Evolutionary conservation across 2,329 filamentous ascomycete genomes (phyloP), one percentile per base, ranked within the genome.

Genomic region (Aspergillus novoparasiticus): DNA sequence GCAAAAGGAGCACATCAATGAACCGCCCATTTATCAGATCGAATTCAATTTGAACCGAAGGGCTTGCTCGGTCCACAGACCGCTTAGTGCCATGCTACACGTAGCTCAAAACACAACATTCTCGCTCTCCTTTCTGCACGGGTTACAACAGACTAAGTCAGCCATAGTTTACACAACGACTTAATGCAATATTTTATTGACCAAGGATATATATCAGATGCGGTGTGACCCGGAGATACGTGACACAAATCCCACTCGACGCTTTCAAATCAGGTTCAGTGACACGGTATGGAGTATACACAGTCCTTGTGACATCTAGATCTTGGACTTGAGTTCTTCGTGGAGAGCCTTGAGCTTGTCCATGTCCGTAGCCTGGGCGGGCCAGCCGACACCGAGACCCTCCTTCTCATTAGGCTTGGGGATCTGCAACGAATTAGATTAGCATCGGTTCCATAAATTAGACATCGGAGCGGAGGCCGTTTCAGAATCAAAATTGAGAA

Each of bases 311-410:
- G 28, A 12, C 11, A 12, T 65, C 79, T 84, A 97, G 85, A 98
- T 94, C 85, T 93, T 97, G 19, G 90, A 81, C 86, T 96, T 96
- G 75, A 99, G 84, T 60, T 96, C 91, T 77, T 94, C 93, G 65
- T 86, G 84, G 65, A 96, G 82, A 66, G 86, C 87, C 84, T 94
- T 92, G 72, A 99, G 82, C 76, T 89, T 86, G 1, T 92, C 91
- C 90, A 95, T 96, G 71, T 97, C 89, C 1, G 86, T 85, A 65
- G 83, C 79, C 79, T 92, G 86, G 67, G 89, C 83, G 23, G 94
- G 93, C 95, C 95, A 99, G 39, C 81, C 78, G 69, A 98, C 85
- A 5, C 86, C 88, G 58, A 99, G 82, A 8, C 95, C 95, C 77
- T 98, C 91, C 41, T 83, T 74, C 72, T 89, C 83, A 73, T 92